phyloP scores from a whole-genome alignment of 2,329 filamentous ascomycete species.

The Ramichloridium luteum region DNA sequence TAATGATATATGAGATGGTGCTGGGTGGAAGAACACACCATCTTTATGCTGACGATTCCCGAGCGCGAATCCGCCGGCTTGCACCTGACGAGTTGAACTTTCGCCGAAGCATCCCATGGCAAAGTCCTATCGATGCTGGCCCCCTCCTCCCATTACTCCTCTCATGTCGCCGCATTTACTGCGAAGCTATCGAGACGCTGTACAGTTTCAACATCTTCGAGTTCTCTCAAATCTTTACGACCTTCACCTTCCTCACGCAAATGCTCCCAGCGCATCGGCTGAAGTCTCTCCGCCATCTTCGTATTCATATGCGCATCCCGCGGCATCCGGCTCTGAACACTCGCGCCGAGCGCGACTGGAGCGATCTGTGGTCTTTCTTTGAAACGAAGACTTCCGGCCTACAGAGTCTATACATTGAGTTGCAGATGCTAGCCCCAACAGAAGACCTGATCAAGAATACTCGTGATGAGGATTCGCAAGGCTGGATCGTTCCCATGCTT shows the following conservation, averaged over 20 bases:
- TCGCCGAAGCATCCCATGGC: no score
- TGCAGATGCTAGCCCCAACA: slow-evolving; percentile 20
- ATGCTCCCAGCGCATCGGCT: slow-evolving; percentile 21
- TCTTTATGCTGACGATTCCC: slow-evolving; percentile 16
- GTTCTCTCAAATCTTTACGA: slow-evolving; percentile 22
- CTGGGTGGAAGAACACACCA: slow-evolving; percentile 20
- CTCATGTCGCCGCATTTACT: slow-evolving; percentile 22
- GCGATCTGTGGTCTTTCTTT: slow-evolving; percentile 22
- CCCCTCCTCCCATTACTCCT: slow-evolving; percentile 20
- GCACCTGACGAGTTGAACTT: no score
- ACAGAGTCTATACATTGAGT: slow-evolving; percentile 17
- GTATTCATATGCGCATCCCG: slow-evolving; percentile 21
- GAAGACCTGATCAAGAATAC: slow-evolving; percentile 19
- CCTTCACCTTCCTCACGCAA: slow-evolving; percentile 21
- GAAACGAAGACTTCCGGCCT: slow-evolving; percentile 19
- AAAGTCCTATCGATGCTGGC: no score
- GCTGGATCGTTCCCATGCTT: slow-evolving; percentile 22
- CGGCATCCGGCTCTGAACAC: slow-evolving; percentile 21
- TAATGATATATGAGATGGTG: slow-evolving; percentile 24
- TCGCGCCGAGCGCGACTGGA: slow-evolving; percentile 21
- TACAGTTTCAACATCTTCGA: slow-evolving; percentile 24
- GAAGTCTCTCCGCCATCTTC: slow-evolving; percentile 17
- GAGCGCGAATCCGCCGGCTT: slow-evolving; percentile 6
- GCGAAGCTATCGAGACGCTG: slow-evolving; percentile 20
- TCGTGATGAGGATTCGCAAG: slow-evolving; percentile 13